phyloP scores from a whole-genome alignment of 495 filamentous ascomycete genomes.

The Penicillium fimorum region DNA sequence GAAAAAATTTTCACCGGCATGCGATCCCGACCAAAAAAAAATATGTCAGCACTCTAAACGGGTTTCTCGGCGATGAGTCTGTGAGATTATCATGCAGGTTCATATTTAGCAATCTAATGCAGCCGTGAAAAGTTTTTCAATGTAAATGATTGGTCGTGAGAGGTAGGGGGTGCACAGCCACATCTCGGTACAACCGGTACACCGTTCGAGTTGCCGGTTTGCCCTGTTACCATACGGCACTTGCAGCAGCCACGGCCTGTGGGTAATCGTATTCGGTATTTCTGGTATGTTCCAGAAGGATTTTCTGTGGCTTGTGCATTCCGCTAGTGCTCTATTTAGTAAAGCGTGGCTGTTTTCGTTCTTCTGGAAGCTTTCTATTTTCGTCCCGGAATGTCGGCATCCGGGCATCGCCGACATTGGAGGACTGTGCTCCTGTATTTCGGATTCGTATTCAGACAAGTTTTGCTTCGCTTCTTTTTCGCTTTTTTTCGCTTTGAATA shows the following conservation, averaged over 20 bases:
- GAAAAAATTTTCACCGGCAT: conserved; percentile 13
- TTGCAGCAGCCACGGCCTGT: not conserved
- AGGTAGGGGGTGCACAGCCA: conserved; percentile 10
- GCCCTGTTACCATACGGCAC: conserved; percentile 8
- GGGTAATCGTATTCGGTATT: conserved; percentile 12
- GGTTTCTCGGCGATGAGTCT: not conserved
- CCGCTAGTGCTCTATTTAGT: not conserved
- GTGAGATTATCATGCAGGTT: conserved; percentile 1
- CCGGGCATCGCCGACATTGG: conserved; percentile 7
- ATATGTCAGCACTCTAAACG: conserved; percentile 11
- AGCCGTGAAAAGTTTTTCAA: conserved; percentile 8
- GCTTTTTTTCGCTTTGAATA: not conserved
- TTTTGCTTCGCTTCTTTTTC: not conserved
- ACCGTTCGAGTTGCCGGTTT: conserved; percentile 10
- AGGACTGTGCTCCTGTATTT: conserved; percentile 2
- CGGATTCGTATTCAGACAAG: not conserved
- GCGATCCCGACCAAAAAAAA: conserved; percentile 4
- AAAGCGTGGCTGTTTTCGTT: not conserved
- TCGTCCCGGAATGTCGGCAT: conserved; percentile 10
- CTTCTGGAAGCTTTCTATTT: conserved; percentile 17
- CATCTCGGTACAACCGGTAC: conserved; percentile 8
- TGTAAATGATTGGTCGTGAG: conserved; percentile 1
- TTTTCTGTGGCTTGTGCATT: conserved; percentile 6
- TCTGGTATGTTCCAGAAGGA: conserved; percentile 9
- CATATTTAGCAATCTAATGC: conserved; percentile 11